Evolutionary conservation across 306 rosid genomes (phyloP).

Genomic region (Gillenia trifoliata): DNA sequence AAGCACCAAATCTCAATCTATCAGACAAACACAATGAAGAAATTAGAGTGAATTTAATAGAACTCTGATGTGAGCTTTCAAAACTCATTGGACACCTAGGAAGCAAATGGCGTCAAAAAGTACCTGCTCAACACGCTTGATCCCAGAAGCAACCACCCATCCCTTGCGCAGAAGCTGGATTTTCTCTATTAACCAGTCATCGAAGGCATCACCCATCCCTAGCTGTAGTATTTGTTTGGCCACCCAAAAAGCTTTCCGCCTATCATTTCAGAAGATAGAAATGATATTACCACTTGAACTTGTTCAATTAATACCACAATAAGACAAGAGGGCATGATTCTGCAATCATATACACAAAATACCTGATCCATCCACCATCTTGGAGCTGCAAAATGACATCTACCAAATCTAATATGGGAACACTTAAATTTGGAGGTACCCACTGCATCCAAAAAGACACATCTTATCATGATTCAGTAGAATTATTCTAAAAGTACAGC

Average conservation of each 20-base stretch:
- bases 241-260: slow-evolving; percentile 98
- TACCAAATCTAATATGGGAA: slow-evolving; percentile 82
- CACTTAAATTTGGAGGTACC: slow-evolving; percentile 94
- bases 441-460: slow-evolving; percentile 57
- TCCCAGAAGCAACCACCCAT: slow-evolving; percentile 75
- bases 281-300: not conserved
- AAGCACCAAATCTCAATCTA: not conserved
- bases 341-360: slow-evolving; percentile 11
- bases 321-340: not conserved
- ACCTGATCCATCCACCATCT: slow-evolving; percentile 99
- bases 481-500: not conserved
- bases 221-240: slow-evolving; percentile 93
- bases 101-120: slow-evolving; percentile 11
- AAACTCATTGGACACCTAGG: not conserved
- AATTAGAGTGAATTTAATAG: not conserved
- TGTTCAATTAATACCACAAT: not conserved
- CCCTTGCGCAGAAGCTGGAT: slow-evolving; percentile 91
- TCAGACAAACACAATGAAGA: not conserved
- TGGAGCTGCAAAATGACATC: slow-evolving; percentile 94
- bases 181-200: slow-evolving; percentile 94
- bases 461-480: not conserved
- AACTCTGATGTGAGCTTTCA: not conserved
- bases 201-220: slow-evolving; percentile 99
- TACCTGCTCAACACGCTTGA: slow-evolving; percentile 84
- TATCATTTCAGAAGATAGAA: slow-evolving; percentile 29